These are phyloP conservation scores for Dioszegia aurantiaca DNA, from an alignment of 768 basidiomycete species.

Conservation along the genomic window DNA sequence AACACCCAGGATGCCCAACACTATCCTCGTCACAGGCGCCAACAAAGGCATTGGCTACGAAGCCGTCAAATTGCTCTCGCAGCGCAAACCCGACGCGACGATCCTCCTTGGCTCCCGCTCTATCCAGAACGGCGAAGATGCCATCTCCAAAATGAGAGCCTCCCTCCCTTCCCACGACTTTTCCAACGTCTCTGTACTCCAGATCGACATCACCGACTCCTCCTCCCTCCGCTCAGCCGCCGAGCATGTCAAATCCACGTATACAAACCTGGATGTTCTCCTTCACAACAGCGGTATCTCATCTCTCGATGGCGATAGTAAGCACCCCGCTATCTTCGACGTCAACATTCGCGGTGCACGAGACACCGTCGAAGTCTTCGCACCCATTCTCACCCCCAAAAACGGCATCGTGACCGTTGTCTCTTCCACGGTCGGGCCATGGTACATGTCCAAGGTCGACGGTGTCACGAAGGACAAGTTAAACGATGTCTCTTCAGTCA, in stretches of 20 bases:
- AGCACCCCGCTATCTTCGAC: constrained; percentile 16
- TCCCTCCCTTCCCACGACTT: constrained; percentile 7
- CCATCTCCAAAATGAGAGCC: constrained; percentile 20
- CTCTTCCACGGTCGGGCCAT: constrained; percentile 21
- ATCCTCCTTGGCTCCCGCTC: constrained; percentile 26
- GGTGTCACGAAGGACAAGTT: not conserved
- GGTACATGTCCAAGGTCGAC: not conserved
- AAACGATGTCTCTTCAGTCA: not conserved
- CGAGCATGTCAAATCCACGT: constrained; percentile 15
- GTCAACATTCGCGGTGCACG: constrained; percentile 21
- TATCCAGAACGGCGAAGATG: constrained; percentile 15
- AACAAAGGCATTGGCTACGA: constrained; percentile 30
- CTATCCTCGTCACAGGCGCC: constrained; percentile 24
- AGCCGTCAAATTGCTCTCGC: constrained; percentile 20
- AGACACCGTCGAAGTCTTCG: constrained; percentile 16
- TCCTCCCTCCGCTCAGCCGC: constrained; percentile 10
- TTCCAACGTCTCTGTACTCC: constrained; percentile 16
- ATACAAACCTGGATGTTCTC: constrained; percentile 18
- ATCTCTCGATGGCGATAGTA: constrained; percentile 9
- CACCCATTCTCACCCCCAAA: constrained; percentile 15
- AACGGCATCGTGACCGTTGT: constrained; percentile 18
- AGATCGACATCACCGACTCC: constrained; percentile 20
- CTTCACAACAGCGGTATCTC: constrained; percentile 25
- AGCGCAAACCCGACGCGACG: not conserved
- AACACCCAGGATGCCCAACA: constrained; percentile 1